Conservation (phyloP, 1,284 basidiomycete genomes). For the Blastosporella zonata region DNA sequence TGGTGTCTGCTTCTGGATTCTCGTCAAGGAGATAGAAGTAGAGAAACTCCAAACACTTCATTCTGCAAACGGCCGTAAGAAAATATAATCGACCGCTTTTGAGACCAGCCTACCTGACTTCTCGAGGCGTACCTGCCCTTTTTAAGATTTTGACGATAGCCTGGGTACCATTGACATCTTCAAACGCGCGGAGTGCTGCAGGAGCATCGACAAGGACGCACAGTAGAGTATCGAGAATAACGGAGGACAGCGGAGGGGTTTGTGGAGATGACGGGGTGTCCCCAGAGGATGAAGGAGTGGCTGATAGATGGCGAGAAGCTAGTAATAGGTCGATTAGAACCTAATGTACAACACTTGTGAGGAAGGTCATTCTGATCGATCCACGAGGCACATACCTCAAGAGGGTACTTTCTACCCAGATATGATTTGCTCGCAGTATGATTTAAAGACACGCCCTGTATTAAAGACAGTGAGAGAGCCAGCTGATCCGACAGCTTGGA, state of each 20-base stretch:
- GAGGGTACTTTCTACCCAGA: slow-evolving; percentile 62
- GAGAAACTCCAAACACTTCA: slow-evolving; percentile 91
- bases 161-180: slow-evolving; percentile 73
- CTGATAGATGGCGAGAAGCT: slow-evolving; percentile 61
- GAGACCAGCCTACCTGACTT: slow-evolving; percentile 64
- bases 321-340: slow-evolving; percentile 65
- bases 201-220: slow-evolving; percentile 84
- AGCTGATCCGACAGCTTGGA: slow-evolving; percentile 47
- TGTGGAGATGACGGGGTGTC: slow-evolving; percentile 20
- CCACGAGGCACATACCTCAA: slow-evolving; percentile 56
- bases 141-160: slow-evolving; percentile 81
- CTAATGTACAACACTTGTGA: slow-evolving; percentile 29
- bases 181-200: slow-evolving; percentile 69
- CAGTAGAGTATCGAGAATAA: slow-evolving; percentile 76
- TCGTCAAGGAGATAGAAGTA: slow-evolving; percentile 92
- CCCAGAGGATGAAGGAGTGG: slow-evolving; percentile 12
- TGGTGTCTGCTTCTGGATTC: slow-evolving; percentile 26
- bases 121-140: slow-evolving; percentile 73
- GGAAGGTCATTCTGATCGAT: slow-evolving; percentile 5
- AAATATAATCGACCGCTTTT: slow-evolving; percentile 3
- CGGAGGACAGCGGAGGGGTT: slow-evolving; percentile 41
- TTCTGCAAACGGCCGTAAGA: slow-evolving; percentile 43
- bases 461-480: slow-evolving; percentile 56
- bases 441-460: slow-evolving; percentile 79
- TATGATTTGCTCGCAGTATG: slow-evolving; percentile 68